These are phyloP conservation scores for Leishmania turanica DNA, from an alignment of 208 protist genomes.

Conservation along the genomic window DNA sequence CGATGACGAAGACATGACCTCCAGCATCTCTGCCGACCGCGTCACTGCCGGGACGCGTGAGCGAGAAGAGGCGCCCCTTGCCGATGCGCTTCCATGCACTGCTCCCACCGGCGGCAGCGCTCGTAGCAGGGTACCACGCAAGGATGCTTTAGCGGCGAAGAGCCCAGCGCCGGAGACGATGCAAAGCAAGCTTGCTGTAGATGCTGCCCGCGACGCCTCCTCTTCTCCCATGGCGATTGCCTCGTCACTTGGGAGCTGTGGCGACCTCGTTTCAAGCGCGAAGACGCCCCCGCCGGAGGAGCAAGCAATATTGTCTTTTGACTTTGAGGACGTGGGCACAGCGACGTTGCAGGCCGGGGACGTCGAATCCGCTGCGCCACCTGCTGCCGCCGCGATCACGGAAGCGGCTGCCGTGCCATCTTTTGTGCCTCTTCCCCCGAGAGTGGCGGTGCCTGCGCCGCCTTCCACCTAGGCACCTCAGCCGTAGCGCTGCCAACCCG, in stretches of 20 bases:
- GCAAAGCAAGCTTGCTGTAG: neutral
- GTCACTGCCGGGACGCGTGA: conserved; percentile 6
- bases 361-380: neutral
- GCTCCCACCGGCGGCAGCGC: neutral
- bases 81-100: neutral
- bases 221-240: neutral
- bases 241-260: neutral
- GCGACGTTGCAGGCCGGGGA: neutral
- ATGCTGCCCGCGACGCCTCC: neutral
- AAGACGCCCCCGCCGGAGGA: neutral
- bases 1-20: neutral
- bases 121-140: neutral
- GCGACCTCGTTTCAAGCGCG: neutral
- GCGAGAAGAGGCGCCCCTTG: neutral
- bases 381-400: neutral
- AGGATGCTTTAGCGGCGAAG: neutral
- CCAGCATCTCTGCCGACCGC: conserved; percentile 3
- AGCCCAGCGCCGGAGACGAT: neutral
- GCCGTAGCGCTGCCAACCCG: neutral
- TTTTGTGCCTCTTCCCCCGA: conserved; percentile 2
- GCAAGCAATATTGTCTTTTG: conserved; percentile 2
- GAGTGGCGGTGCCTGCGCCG: conserved; percentile 1
- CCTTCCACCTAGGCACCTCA: neutral
- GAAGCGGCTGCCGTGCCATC: neutral
- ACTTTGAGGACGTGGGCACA: neutral